Evolutionary conservation across 2,329 filamentous ascomycete genomes (phyloP).

Genomic region (Pseudogymnoascus sp.): DNA sequence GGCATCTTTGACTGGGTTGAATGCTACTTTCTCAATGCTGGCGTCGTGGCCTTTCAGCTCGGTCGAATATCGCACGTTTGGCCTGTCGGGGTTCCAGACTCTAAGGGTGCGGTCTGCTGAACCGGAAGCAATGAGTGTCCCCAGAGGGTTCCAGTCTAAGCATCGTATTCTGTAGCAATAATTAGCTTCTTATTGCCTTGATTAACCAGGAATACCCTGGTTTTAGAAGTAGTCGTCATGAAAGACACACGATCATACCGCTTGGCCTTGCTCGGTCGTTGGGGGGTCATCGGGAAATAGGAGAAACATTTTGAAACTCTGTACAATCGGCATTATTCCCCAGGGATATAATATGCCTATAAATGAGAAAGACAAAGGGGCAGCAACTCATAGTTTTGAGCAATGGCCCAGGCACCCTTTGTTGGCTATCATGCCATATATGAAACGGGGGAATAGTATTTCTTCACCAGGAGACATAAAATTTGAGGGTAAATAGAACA

Average conservation of each 20-base stretch:
- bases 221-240: background rate
- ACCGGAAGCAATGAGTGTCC: conserved; percentile 77
- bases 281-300: background rate
- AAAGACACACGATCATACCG: background rate
- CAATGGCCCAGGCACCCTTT: background rate
- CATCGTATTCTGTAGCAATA: conserved; percentile 56
- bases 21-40: conserved; percentile 67
- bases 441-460: background rate
- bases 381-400: background rate
- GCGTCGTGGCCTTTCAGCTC: conserved; percentile 63
- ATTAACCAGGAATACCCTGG: background rate
- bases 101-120: conserved; percentile 62
- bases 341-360: background rate
- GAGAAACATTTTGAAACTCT: background rate
- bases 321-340: background rate
- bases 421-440: background rate
- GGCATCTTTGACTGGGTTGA: conserved; percentile 69
- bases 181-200: background rate
- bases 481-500: background rate
- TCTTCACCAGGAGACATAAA: background rate
- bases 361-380: background rate
- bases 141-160: conserved; percentile 83
- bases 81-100: conserved; percentile 75
- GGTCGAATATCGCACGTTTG: conserved; percentile 65
- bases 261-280: background rate